Conservation (phyloP, 73 alveolate species). For the Paraurostyla sp. region DNA sequence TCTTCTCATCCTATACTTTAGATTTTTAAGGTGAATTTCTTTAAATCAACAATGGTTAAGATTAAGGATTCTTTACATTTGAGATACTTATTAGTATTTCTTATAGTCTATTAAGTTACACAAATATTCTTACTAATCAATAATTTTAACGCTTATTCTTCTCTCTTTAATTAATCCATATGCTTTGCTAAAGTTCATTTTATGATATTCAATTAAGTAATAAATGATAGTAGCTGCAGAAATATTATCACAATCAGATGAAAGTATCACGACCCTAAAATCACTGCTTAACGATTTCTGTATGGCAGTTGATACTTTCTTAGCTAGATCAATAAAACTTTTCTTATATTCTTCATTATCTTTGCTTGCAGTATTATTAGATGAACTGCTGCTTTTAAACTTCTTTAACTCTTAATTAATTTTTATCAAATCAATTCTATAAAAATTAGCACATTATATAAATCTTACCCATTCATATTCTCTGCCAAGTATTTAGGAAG, state of each 20-base stretch:
- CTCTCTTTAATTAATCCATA: slow-evolving; percentile 26
- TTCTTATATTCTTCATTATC: background rate
- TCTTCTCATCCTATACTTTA: slow-evolving; percentile 1
- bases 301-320: background rate
- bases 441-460: background rate
- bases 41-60: background rate
- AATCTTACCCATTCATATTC: slow-evolving; percentile 20
- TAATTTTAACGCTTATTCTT: slow-evolving; percentile 1
- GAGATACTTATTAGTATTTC: slow-evolving; percentile 1
- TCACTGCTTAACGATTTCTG: background rate
- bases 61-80: background rate
- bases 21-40: background rate
- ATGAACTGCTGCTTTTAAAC: background rate
- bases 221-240: background rate
- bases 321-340: background rate
- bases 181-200: background rate
- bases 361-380: background rate
- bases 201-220: slow-evolving; percentile 1
- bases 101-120: background rate
- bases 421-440: background rate
- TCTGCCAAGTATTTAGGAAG: background rate
- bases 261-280: background rate
- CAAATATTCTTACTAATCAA: slow-evolving; percentile 6
- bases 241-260: slow-evolving; percentile 38
- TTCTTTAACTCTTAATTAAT: background rate